Conservation (phyloP, 2,329 filamentous ascomycete genomes). For the Aureobasidium pullulans region DNA sequence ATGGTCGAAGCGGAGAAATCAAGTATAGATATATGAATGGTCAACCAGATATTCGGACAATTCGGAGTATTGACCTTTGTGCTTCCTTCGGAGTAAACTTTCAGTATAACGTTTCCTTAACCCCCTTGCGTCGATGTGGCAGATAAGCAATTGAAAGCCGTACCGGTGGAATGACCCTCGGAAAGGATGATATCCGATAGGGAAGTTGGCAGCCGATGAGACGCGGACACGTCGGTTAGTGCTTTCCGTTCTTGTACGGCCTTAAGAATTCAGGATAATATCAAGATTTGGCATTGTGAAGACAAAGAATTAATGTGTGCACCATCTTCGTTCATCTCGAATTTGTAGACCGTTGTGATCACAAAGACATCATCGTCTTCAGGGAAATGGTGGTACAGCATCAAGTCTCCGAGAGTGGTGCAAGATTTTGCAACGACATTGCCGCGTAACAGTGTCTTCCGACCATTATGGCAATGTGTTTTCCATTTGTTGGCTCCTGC, state of each 20-base stretch:
- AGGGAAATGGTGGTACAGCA: background rate
- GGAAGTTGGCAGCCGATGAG: background rate
- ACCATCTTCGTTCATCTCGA: background rate
- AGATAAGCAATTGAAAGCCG: background rate
- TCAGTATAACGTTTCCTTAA: background rate
- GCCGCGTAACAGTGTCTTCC: background rate
- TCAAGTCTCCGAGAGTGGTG: too few relatives aligned
- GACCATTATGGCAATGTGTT: too few relatives aligned
- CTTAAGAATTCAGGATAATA: background rate
- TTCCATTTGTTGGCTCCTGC: background rate
- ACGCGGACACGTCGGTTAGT: background rate
- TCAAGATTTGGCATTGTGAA: background rate
- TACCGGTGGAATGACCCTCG: background rate
- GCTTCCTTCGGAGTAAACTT: conserved; percentile 6
- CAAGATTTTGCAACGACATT: background rate
- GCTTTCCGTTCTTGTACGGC: background rate
- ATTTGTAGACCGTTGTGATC: background rate
- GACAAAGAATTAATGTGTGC: background rate
- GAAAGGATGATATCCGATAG: background rate
- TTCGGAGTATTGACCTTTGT: background rate
- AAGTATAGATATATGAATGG: background rate
- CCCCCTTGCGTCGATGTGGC: background rate
- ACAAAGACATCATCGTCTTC: too few relatives aligned
- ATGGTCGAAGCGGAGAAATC: background rate
- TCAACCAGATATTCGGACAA: background rate